Conservation (phyloP, 2,329 filamentous ascomycete genomes). For the Trichoderma guizhouense region DNA sequence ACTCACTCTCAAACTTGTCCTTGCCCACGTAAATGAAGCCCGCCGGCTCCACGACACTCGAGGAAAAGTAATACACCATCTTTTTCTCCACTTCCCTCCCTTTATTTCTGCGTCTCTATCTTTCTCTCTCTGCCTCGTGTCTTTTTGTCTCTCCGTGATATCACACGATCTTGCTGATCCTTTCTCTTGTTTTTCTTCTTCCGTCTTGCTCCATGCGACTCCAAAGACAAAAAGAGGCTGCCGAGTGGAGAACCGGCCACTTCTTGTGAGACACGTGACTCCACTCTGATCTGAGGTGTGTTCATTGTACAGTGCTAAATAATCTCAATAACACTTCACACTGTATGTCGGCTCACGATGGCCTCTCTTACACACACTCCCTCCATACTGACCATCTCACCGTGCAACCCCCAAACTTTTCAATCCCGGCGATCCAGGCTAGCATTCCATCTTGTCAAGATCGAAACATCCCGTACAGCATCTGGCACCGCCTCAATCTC, state of each 20-base stretch:
- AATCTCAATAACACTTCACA: no score
- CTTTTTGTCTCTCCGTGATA: not conserved
- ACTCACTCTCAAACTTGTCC: conserved; percentile 96
- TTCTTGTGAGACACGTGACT: not conserved
- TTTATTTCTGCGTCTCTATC: not conserved
- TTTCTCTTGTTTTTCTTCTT: not conserved
- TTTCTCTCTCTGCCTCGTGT: not conserved
- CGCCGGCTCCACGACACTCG: conserved; percentile 73
- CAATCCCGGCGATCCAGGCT: not conserved
- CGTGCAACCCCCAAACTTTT: not conserved
- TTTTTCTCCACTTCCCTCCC: not conserved
- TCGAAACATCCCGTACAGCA: not conserved
- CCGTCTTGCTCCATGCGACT: not conserved
- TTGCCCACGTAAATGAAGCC: conserved; percentile 96
- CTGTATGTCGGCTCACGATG: not conserved
- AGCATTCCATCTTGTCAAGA: not conserved
- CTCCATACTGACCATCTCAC: not conserved
- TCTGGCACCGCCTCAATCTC: not conserved
- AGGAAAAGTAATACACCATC: conserved; percentile 97
- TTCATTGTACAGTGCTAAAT: not conserved
- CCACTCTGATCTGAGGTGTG: not conserved
- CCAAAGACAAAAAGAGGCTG: not conserved
- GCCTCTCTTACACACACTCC: not conserved
- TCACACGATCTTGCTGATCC: not conserved
- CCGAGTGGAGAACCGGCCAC: not conserved